These are phyloP conservation scores for Zymoseptoria passerinii DNA, from an alignment of 2,329 filamentous ascomycete species.

Conservation along the genomic window DNA sequence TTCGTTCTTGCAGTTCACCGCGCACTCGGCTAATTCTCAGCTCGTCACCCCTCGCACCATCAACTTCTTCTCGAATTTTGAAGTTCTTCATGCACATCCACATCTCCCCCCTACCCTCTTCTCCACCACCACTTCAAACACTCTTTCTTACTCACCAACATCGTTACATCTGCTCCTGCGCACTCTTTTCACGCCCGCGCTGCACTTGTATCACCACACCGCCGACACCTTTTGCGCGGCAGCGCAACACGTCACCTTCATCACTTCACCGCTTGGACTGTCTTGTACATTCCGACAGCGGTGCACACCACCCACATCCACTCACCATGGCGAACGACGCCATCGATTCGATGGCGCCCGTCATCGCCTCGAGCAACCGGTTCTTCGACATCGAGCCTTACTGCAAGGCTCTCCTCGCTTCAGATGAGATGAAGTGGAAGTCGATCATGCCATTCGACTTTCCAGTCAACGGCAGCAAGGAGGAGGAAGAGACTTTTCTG, in stretches of 20 bases:
- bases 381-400: slow-evolving; percentile 25
- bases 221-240: background rate
- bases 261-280: background rate
- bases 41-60: background rate
- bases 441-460: slow-evolving; percentile 28
- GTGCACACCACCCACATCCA: background rate
- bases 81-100: background rate
- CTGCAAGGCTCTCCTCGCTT: slow-evolving; percentile 19
- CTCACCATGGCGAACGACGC: slow-evolving; percentile 11
- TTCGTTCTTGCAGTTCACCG: background rate
- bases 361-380: slow-evolving; percentile 27
- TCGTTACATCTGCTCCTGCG: background rate
- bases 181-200: background rate
- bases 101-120: background rate
- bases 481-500: slow-evolving; percentile 27
- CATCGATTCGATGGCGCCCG: slow-evolving; percentile 2
- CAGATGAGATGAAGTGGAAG: slow-evolving; percentile 21
- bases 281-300: background rate
- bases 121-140: background rate
- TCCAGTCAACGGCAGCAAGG: slow-evolving; percentile 20
- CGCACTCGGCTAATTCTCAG: background rate
- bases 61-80: background rate
- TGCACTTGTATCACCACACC: background rate
- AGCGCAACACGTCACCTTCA: background rate
- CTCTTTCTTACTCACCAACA: background rate